phyloP scores from a whole-genome alignment of 2,329 filamentous ascomycete genomes.

The Coniochaeta sp. region DNA sequence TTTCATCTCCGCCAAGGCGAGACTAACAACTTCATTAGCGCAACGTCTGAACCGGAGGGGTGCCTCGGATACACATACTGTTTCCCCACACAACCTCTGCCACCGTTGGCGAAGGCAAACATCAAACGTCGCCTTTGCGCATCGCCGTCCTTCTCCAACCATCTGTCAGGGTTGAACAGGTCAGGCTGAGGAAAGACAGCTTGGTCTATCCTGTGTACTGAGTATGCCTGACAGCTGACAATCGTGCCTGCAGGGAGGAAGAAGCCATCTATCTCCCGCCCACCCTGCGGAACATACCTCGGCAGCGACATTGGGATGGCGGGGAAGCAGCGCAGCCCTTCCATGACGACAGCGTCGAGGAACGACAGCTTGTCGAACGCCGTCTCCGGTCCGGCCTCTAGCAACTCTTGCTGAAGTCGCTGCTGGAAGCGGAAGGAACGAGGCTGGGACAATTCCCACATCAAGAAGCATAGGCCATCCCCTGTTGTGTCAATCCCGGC shows the following conservation, averaged over 20 bases:
- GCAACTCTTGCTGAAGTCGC: slow-evolving; percentile 44
- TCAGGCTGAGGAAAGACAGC: slow-evolving; percentile 75
- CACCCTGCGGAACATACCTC: slow-evolving; percentile 46
- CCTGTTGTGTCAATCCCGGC: slow-evolving; percentile 67
- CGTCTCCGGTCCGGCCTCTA: slow-evolving; percentile 23
- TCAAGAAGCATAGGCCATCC: slow-evolving; percentile 61
- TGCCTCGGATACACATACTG: slow-evolving; percentile 44
- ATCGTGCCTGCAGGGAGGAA: slow-evolving; percentile 45
- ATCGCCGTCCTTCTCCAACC: slow-evolving; percentile 69
- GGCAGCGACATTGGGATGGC: slow-evolving; percentile 62
- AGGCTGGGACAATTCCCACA: slow-evolving; percentile 63
- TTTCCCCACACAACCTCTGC: slow-evolving; percentile 57
- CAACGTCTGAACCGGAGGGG: background rate
- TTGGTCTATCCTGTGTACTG: slow-evolving; percentile 48
- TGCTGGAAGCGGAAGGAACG: slow-evolving; percentile 42
- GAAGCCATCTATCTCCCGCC: slow-evolving; percentile 47
- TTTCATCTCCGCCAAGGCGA: slow-evolving; percentile 64
- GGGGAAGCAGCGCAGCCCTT: slow-evolving; percentile 54
- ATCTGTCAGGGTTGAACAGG: slow-evolving; percentile 71
- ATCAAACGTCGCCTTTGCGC: slow-evolving; percentile 57
- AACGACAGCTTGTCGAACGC: slow-evolving; percentile 45
- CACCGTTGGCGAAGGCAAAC: slow-evolving; percentile 60
- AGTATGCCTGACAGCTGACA: slow-evolving; percentile 55
- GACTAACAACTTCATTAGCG: slow-evolving; percentile 23
- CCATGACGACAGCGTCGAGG: slow-evolving; percentile 56